Base-by-base conservation (phyloP, 176 grass and related monocot species). In the Rhipidocladum racemiflorum region DNA sequence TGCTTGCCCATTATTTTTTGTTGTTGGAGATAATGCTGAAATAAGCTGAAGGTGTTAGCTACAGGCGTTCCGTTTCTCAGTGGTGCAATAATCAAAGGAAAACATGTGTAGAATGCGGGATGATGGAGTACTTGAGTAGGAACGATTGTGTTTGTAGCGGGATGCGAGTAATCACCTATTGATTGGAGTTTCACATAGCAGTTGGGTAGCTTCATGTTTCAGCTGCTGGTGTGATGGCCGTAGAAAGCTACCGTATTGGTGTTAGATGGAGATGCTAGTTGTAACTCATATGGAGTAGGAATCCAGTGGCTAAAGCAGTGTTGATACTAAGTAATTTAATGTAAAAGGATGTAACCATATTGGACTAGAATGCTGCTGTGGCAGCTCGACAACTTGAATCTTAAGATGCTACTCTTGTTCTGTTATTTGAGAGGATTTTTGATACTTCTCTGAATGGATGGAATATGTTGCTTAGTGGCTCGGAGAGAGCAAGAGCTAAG, bases 401-500 rank as follows among this genome's bases (percentile, higher is more conserved):
- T 29, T 50, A 51, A 23, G 17, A 77, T 53, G 10, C 14, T 25
- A 20, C 28, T 70, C 32, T 45, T 38, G 29, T 70, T 48, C 14
- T 36, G 14, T 36, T 6, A 8, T 62, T 46, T 61, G 10, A 48
- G 64, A 70, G 75, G 42, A 62, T 61, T 44, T 61, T 72, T 72
- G 21, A 2, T 21, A 70, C 42, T 35, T 24, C 5, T 46, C 13
- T 61, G 15, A 25, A 18, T 85, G 14, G 39, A 9, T 61, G 29
- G 13, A 25, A 7, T 63, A 8, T 77, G 6, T 55, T 34, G 24
- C 49, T 68, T 67, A 36, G 7, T 34, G 2, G 10, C 13, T 78
- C 30, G 50, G 29, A 49, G 53, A 77, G 53, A 78, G 53, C 56
- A 81, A 68, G 77, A 81, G 42, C 69, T 57, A 55, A 20, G 29